Conservation (phyloP, 768 basidiomycete genomes). For the Tricholomella constricta region DNA sequence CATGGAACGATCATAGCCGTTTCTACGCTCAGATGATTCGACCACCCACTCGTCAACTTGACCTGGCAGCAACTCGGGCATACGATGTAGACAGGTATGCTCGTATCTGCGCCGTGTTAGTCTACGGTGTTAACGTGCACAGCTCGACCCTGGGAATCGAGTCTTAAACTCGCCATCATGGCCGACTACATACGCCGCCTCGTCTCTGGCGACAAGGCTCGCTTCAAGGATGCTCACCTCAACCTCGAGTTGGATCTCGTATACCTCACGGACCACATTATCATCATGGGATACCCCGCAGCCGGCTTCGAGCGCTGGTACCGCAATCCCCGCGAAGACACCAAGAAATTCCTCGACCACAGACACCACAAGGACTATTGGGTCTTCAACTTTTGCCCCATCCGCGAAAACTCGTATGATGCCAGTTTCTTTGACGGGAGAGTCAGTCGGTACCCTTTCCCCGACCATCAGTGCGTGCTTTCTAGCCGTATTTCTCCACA, state of each 20-base stretch:
- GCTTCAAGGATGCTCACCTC: slow-evolving; percentile 69
- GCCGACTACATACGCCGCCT: slow-evolving; percentile 67
- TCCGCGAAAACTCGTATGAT: slow-evolving; percentile 79
- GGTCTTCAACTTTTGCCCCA: slow-evolving; percentile 89
- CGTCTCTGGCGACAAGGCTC: slow-evolving; percentile 81
- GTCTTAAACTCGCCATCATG: no score
- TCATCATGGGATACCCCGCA: slow-evolving; percentile 87
- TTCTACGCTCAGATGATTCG: no score
- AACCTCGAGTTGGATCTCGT: slow-evolving; percentile 72
- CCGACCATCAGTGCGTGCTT: slow-evolving; percentile 84
- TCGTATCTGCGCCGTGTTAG: no score
- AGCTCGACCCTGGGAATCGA: no score
- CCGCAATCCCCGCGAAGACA: slow-evolving; percentile 76
- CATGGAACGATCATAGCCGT: no score
- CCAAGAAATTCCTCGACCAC: slow-evolving; percentile 70
- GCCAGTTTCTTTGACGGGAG: slow-evolving; percentile 66
- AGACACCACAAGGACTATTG: slow-evolving; percentile 78
- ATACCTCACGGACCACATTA: slow-evolving; percentile 73
- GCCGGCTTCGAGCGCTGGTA: slow-evolving; percentile 77
- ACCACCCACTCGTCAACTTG: no score
- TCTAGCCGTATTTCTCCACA: not conserved
- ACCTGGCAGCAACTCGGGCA: no score
- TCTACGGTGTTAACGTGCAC: no score
- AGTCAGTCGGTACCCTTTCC: slow-evolving; percentile 85
- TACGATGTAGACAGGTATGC: no score